phyloP scores from a whole-genome alignment of 306 rosid species.

The Cyclanthera cordifolia region DNA sequence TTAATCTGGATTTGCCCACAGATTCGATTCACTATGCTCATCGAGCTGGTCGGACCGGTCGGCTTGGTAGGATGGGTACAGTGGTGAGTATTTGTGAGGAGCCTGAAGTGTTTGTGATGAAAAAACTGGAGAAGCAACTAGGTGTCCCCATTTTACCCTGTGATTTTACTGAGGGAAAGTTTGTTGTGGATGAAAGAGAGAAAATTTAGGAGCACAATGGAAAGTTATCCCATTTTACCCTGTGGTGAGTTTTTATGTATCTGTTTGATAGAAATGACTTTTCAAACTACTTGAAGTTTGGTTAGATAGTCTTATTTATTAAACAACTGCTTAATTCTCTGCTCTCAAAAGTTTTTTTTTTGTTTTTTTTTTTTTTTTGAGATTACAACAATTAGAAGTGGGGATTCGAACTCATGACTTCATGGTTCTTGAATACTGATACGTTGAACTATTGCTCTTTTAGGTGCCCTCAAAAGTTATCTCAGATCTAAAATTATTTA shows the following conservation, averaged over 20 bases:
- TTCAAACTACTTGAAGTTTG: background rate
- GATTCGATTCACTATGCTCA: slow-evolving; percentile 86
- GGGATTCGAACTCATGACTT: too few species aligned
- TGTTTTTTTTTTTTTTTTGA: too few species aligned
- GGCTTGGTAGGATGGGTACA: slow-evolving; percentile 82
- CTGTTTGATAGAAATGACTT: background rate
- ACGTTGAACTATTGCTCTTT: too few species aligned
- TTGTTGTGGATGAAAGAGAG: slow-evolving; percentile 37
- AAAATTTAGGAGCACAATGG: slow-evolving; percentile 8
- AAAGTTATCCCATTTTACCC: too few species aligned
- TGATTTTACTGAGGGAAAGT: slow-evolving; percentile 61
- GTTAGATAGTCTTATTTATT: background rate
- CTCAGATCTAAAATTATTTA: too few species aligned
- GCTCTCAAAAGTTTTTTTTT: background rate
- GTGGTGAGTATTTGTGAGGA: slow-evolving; percentile 79
- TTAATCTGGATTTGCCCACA: slow-evolving; percentile 77
- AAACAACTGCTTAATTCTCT: background rate
- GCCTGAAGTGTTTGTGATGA: slow-evolving; percentile 76
- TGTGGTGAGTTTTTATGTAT: background rate
- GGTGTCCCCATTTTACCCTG: slow-evolving; percentile 48
- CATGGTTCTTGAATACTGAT: too few species aligned
- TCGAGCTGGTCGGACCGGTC: slow-evolving; percentile 85
- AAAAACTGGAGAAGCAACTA: slow-evolving; percentile 79
- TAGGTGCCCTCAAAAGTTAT: too few species aligned
- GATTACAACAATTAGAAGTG: too few species aligned